Conservation (phyloP, 345 rosid genomes). For the Euphorbia peplus region DNA sequence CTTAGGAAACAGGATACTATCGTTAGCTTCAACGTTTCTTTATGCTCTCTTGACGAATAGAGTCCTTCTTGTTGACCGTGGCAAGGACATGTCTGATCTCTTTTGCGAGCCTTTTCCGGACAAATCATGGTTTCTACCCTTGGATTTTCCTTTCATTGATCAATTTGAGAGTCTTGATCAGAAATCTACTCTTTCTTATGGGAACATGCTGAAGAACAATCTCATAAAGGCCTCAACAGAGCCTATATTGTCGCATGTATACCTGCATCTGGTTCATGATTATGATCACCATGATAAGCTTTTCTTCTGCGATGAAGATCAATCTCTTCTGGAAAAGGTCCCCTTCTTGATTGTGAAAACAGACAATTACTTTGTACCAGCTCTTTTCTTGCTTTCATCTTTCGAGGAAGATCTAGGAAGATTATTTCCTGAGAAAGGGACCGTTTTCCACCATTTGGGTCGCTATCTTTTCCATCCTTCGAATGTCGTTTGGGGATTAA, state of each 20-base stretch:
- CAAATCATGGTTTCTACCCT: constrained; percentile 26
- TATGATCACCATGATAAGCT: constrained; percentile 27
- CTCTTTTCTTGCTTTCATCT: constrained; percentile 24
- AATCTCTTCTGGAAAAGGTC: constrained; percentile 20
- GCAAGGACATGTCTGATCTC: constrained; percentile 27
- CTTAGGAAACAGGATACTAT: constrained; percentile 29
- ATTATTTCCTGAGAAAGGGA: constrained; percentile 25
- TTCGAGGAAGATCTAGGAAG: constrained; percentile 24
- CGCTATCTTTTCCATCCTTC: constrained; percentile 29
- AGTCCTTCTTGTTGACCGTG: constrained; percentile 28
- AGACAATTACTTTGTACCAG: constrained; percentile 28
- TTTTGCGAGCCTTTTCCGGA: constrained; percentile 33
- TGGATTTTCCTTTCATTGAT: constrained; percentile 20
- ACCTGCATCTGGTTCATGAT: constrained; percentile 28
- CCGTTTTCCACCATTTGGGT: constrained; percentile 26
- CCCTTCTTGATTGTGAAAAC: constrained; percentile 27
- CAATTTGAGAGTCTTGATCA: constrained; percentile 15
- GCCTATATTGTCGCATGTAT: constrained; percentile 8
- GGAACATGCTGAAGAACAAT: constrained; percentile 26
- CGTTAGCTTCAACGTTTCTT: constrained; percentile 28
- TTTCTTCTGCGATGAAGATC: constrained; percentile 28
- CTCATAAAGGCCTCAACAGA: constrained; percentile 7
- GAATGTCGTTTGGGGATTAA: constrained; percentile 29
- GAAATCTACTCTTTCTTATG: constrained; percentile 15
- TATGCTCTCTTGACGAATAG: constrained; percentile 30